Base-by-base conservation (phyloP, 192 early-diverging fungal species). In the Geosiphon pyriformis region DNA sequence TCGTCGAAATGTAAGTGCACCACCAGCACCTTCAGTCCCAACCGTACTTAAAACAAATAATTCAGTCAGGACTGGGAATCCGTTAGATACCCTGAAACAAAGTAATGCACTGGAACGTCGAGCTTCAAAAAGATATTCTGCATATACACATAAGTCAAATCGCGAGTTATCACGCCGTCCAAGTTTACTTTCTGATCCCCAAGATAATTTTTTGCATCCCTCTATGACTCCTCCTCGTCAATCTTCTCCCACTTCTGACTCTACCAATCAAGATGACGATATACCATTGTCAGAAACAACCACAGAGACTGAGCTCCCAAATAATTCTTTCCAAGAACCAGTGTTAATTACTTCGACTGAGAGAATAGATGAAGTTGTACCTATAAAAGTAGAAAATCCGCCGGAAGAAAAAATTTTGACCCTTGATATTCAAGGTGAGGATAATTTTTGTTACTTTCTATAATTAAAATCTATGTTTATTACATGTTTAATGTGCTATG, bases 71-170 rank as follows among this genome's bases (percentile, higher is more conserved):
- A 49, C 27, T 8, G 11, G 42, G 15, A 53, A 67, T 67, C 65
- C 65, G 29, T 25, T 67, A 26, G 65, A 17, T 67, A 53, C 53
- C 23, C 56, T 67, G 32, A 67, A 47, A 48, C 34, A 63, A 32
- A 63, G 34, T 25, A 32, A 47, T 26, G 48, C 32, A 35, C 37
- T 67, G 15, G 65, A 67, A 67, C 51, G 65, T 11, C 52, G 52
- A 30, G 65, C 65, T 22, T 67, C 65, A 20, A 67, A 26, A 57
- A 34, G 65, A 31, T 47, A 25, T 42, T 67, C 65, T 6, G 65
- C 53, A 4, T 67, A 35, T 18, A 35, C 51, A 23, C 18, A 23
- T n/a, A 54, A 54, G 26, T 54, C 52, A 12, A n/a, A n/a, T n/a
- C n/a, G n/a, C n/a, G n/a, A n/a, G n/a, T n/a, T n/a, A n/a, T 12